Percentiles rank a stretch among this genome's conserved stretches.
Conservation (phyloP, 2,329 filamentous ascomycete genomes). For the Chrysosphaeria jannelii region DNA sequence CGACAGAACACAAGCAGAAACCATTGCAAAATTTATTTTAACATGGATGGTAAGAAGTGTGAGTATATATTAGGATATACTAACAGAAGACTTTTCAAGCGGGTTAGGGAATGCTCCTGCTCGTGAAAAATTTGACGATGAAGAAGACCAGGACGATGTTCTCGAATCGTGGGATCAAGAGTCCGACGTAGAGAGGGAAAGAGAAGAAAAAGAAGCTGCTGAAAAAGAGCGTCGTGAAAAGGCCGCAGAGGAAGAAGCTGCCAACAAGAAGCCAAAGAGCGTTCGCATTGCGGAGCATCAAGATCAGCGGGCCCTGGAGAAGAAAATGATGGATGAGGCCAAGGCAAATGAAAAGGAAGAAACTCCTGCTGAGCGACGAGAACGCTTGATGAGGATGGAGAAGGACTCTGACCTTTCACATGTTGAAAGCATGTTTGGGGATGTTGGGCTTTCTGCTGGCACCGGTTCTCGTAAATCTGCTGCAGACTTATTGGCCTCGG, state of each 20-base stretch:
- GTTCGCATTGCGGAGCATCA: constrained; percentile 62
- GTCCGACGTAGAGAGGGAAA: constrained; percentile 86
- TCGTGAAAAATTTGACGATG: constrained; percentile 77
- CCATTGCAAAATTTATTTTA: no score
- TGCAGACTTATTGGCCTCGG: constrained; percentile 20
- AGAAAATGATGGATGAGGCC: constrained; percentile 22
- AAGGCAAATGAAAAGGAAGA: constrained; percentile 48
- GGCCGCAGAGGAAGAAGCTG: constrained; percentile 59
- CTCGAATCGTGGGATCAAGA: constrained; percentile 94
- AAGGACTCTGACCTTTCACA: constrained; percentile 70
- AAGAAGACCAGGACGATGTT: constrained; percentile 56
- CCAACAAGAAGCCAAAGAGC: constrained; percentile 68
- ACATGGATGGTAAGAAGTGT: no score
- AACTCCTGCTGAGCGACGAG: constrained; percentile 39
- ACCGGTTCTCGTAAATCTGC: constrained; percentile 40
- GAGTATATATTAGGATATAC: no score
- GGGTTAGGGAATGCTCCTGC: no score
- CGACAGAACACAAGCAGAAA: no score
- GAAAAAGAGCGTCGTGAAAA: constrained; percentile 73
- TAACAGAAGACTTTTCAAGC: no score
- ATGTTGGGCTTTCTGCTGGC: constrained; percentile 35
- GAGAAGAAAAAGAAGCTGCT: constrained; percentile 61
- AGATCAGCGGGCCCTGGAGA: constrained; percentile 23
- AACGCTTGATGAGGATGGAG: constrained; percentile 49
- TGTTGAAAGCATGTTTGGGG: constrained; percentile 70